Percentiles rank a stretch among this genome's conserved stretches.
phyloP scores from a whole-genome alignment of 2,329 filamentous ascomycete genomes.

The Venturia nashicola region DNA sequence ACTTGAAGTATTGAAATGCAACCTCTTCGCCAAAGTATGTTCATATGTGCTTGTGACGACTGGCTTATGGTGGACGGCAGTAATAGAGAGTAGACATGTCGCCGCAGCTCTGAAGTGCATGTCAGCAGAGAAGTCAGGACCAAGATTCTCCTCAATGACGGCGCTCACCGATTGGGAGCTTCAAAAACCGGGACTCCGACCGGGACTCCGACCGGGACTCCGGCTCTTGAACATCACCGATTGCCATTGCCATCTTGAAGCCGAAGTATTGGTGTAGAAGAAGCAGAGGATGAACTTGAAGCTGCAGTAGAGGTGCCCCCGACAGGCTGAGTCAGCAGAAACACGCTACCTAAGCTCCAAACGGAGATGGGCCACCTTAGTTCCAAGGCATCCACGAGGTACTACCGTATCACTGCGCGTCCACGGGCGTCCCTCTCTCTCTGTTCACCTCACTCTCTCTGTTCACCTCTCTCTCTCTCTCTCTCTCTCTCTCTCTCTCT shows the following conservation, averaged over 20 bases:
- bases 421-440: too few relatives aligned
- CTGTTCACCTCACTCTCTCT: too few relatives aligned
- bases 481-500: too few relatives aligned
- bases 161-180: constrained; percentile 6
- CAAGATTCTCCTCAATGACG: background rate
- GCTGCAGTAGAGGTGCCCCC: background rate
- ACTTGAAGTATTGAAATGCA: constrained; percentile 27
- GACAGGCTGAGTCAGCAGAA: background rate
- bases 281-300: background rate
- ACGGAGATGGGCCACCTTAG: too few relatives aligned
- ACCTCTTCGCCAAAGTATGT: constrained; percentile 29
- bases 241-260: background rate
- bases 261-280: background rate
- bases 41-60: constrained; percentile 15
- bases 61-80: constrained; percentile 27
- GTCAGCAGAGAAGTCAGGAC: background rate
- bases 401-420: too few relatives aligned
- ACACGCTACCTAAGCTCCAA: background rate
- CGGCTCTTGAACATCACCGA: background rate
- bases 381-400: too few relatives aligned
- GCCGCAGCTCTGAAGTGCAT: constrained; percentile 25
- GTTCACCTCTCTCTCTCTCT: too few relatives aligned
- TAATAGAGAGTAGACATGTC: constrained; percentile 28
- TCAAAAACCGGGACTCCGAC: background rate
- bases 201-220: background rate